phyloP scores from a whole-genome alignment of 768 basidiomycete species.

The Kwoniella bestiolae region DNA sequence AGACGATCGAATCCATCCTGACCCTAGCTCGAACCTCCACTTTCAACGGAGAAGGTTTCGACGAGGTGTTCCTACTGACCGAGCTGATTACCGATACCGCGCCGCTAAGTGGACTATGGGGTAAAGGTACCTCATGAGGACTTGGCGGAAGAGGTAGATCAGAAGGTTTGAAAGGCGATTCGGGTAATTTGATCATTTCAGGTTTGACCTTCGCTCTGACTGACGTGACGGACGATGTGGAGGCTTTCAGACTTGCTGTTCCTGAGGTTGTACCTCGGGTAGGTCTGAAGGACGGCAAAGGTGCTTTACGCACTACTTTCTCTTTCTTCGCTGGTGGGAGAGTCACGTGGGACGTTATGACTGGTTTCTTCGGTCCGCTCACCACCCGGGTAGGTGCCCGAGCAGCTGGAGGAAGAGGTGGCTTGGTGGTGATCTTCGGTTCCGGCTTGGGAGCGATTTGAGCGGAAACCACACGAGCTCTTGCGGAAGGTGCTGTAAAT shows the following conservation, averaged over 20 bases:
- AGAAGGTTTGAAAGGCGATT: constrained; percentile 4
- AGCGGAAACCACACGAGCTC: constrained; percentile 20
- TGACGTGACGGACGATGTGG: constrained; percentile 21
- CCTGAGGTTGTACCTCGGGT: constrained; percentile 7
- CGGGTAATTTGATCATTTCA: constrained; percentile 20
- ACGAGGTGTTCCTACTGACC: background rate
- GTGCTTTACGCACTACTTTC: constrained; percentile 41
- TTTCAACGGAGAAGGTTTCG: constrained; percentile 19
- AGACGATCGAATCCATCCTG: constrained; percentile 8
- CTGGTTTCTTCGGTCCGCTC: constrained; percentile 14
- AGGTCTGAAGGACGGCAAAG: constrained; percentile 43
- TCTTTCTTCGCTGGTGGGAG: constrained; percentile 41
- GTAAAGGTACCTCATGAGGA: constrained; percentile 17
- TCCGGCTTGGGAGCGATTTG: constrained; percentile 17
- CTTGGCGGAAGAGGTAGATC: constrained; percentile 20
- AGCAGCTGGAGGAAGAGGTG: constrained; percentile 7
- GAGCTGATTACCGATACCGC: background rate
- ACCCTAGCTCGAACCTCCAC: constrained; percentile 11
- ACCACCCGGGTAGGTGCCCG: constrained; percentile 18
- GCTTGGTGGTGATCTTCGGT: constrained; percentile 9
- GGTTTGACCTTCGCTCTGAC: constrained; percentile 25
- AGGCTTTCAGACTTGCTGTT: constrained; percentile 17
- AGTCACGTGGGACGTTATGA: constrained; percentile 19
- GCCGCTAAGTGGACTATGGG: constrained; percentile 15
- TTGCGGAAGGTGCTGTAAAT: background rate